Evolutionary conservation across 306 rosid species (phyloP), one percentile per base, ranked within the genome.

Genomic region (Malus orientalis): DNA sequence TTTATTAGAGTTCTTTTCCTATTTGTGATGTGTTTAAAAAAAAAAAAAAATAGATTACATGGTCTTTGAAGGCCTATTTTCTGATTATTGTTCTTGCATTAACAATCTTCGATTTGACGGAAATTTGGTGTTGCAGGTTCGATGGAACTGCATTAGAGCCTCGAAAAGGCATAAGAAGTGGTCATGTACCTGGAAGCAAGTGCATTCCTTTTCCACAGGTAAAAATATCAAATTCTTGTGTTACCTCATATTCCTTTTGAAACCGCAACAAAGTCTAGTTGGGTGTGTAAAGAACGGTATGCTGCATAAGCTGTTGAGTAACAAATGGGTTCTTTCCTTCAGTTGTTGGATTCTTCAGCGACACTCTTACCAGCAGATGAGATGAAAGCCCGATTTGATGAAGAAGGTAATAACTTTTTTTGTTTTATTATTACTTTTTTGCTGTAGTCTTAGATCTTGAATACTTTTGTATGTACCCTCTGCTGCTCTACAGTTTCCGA

Each of bases 151-250:
- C 86, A 44, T 81, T 82, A 7, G 98, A 93, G 80, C 98, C 98
- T 33, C 86, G 98, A 61, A 93, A 89, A 85, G 98, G 98, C 72
- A 89, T 93, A 74, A 86, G 89, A 86, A 87, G 93, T 68, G 98
- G 98, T 78, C 98, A 93, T 75, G 95, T 93, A 80, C 98, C 98
- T 67, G 91, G 93, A 70, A 93, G 98, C 89, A 91, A 87, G 80
- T 93, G 98, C 85, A 60, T 91, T 74, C 97, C 98, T 75, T 93
- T 88, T 84, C 4, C 79, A 25, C 95, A 93, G 93, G 98, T 93
- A 76, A 66, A 20, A 51, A 20, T 58, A 75, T 63, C 73, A 62
- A 12, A 38, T 53, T 72, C n/a, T 44, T 74, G 42, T 74, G 30
- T 42, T 40, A 58, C 22, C 75, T 71, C 29, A 36, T 72, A 23